Base-by-base conservation (phyloP, 495 filamentous ascomycete species). In the Xylaria castorea region DNA sequence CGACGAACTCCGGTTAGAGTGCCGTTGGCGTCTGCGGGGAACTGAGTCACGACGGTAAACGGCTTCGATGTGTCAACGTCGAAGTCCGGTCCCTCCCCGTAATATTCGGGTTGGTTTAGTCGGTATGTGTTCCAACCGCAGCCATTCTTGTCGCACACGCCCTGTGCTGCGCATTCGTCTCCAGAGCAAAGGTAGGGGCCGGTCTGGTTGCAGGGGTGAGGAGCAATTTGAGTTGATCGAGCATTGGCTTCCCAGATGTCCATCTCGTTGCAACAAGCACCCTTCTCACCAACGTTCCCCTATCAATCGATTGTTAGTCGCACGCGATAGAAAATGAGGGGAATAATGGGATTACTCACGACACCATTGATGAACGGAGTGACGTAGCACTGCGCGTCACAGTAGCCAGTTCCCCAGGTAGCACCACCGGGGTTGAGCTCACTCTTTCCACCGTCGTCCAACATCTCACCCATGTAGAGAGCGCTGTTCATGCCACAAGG, bases 31-130 rank as follows among this genome's bases (percentile, higher is more conserved):
- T 79, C 81, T 38, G 89, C 88, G 7, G 88, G 73, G 81, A 92
- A 93, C 76, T 91, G 90, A 2, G 91, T 92, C 32, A 91, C 86
- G 50, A 92, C 89, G 1, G 90, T 92, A 75, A 92, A 90, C 6
- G 83, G 82, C 55, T 81, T 80, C 22, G 75, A 84, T 5, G 91
- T 91, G 81, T 93, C 89, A 42, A 93, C 87, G 12, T 79, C 83
- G 36, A 79, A 73, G 57, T 85, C 83, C 3, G 79, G 81, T 5
- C 90, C 89, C 12, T 70, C 55, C 14, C 77, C 83, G 77, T 91
- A 93, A 82, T 88, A 92, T 27, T 75, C 71, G 3, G 76, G 66
- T 58, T 86, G 78, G 46, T 89, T 89, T n/a, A 88, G 80, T 16
- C 83, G 85, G 82, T 89, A 92, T 7, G 86, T 82, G 82, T 92